A percentile compares a stretch with the other conserved stretches of the same genome.
These are phyloP conservation scores for Tolypocladium amazonense DNA, from an alignment of 2,329 filamentous ascomycete species.

Conservation along the genomic window DNA sequence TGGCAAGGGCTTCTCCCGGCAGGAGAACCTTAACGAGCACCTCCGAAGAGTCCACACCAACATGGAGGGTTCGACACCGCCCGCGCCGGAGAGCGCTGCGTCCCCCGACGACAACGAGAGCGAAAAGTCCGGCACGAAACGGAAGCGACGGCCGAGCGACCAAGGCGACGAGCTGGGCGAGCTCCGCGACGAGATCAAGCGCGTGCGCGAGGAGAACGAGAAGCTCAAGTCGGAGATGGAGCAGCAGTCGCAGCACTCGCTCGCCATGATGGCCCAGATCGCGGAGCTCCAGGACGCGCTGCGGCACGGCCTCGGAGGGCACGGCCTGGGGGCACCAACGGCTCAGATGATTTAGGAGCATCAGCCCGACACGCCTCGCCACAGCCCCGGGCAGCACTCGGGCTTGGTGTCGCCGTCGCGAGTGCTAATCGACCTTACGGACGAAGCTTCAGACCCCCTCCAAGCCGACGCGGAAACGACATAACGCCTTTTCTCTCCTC, in stretches of 20 bases:
- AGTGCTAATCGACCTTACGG: neutral
- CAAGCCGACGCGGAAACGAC: neutral
- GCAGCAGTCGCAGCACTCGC: slow-evolving; percentile 33
- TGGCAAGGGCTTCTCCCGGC: slow-evolving; percentile 82
- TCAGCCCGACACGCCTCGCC: slow-evolving; percentile 1
- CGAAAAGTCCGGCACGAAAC: slow-evolving; percentile 34
- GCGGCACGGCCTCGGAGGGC: slow-evolving; percentile 20
- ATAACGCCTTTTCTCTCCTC: neutral
- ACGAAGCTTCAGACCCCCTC: neutral
- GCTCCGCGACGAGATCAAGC: slow-evolving; percentile 55
- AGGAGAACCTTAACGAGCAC: slow-evolving; percentile 92
- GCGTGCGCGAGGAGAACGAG: slow-evolving; percentile 54
- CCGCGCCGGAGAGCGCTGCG: slow-evolving; percentile 19
- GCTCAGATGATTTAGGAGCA: slow-evolving; percentile 28
- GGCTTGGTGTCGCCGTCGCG: neutral
- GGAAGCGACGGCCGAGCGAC: slow-evolving; percentile 30
- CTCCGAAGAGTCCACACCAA: slow-evolving; percentile 76
- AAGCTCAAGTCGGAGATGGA: slow-evolving; percentile 42
- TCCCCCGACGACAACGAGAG: slow-evolving; percentile 37
- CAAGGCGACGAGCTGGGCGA: slow-evolving; percentile 37
- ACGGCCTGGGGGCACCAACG: slow-evolving; percentile 24
- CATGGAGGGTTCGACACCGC: slow-evolving; percentile 24
- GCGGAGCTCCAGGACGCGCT: slow-evolving; percentile 33
- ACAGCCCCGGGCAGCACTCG: neutral
- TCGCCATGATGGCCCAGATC: slow-evolving; percentile 39